Percentiles rank a stretch among this genome's conserved stretches.
phyloP scores from a whole-genome alignment of 208 protist species.

The Leishmania tarentolae region DNA sequence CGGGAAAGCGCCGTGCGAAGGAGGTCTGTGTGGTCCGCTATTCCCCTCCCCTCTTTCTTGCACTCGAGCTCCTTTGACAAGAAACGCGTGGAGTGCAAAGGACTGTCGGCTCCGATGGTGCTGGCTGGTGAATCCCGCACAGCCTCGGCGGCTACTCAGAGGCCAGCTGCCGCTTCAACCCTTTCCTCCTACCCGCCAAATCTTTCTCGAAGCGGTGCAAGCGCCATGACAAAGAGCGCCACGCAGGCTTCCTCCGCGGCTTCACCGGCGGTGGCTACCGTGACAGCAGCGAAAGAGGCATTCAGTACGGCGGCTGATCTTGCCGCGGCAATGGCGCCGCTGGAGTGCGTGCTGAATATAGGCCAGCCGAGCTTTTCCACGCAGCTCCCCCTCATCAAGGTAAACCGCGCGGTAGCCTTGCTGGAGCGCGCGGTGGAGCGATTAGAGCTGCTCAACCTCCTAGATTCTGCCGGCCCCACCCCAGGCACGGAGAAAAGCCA shows the following conservation, averaged over 20 bases:
- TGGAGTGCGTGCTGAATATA: slow-evolving; percentile 37
- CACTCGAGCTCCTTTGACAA: neutral
- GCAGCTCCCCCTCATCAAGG: slow-evolving; percentile 60
- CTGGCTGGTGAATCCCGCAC: slow-evolving; percentile 5
- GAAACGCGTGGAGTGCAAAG: neutral
- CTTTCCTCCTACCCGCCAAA: slow-evolving; percentile 5
- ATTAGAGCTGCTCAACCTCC: slow-evolving; percentile 83
- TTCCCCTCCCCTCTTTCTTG: neutral
- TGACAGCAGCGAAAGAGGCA: neutral
- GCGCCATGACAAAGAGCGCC: neutral
- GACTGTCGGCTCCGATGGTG: slow-evolving; percentile 1
- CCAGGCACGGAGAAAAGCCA: neutral
- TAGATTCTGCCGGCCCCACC: slow-evolving; percentile 55
- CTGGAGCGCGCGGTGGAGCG: slow-evolving; percentile 89
- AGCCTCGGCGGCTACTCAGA: slow-evolving; percentile 3
- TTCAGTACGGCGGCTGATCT: slow-evolving; percentile 7
- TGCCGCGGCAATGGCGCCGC: slow-evolving; percentile 4
- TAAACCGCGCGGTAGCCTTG: slow-evolving; percentile 79
- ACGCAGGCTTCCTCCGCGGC: neutral
- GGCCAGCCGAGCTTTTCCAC: slow-evolving; percentile 50
- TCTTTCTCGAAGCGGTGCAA: neutral
- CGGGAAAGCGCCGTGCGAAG: neutral
- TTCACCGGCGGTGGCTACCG: neutral
- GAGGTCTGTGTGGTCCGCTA: neutral
- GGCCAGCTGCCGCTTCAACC: neutral